Evolutionary conservation across 169 alveolate genomes (phyloP), one percentile per base, ranked within the genome.

Genomic region (Plasmodium cynomolgi): DNA sequence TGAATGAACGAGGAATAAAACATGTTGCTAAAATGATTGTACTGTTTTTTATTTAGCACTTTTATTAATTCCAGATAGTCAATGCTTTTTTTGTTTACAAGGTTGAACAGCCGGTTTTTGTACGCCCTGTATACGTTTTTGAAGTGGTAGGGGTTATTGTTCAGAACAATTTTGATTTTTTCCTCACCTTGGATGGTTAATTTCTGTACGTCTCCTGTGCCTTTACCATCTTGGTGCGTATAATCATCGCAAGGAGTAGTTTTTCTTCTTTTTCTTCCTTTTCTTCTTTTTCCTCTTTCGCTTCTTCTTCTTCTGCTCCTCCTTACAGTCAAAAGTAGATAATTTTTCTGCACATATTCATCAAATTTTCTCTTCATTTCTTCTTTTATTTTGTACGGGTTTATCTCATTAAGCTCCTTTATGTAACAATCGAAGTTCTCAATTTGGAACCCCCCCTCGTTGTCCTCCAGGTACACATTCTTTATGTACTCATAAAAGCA

Each of bases 1-100:
- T 88, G 84, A 39, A 88, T 71, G 72, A 88, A 88, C 3, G 75
- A 77, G 23, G 68, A 41, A 9, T 34, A 88, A 62, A 88, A 88
- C 74, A 80, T 79, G 62, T 88, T 88, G 34, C 91, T 88, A 58
- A 88, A 88, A 88, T 88, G 88, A 50, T 77, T 80, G 58, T 88
- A 88, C 11, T 68, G 72, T 11, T 88, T 88, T 26, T 13, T 23
- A 68, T 88, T 80, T 71, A 88, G 26, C 23, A 77, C 34, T 68
- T 79, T 88, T 58, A 79, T 15, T 80, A 88, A 3, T 62, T 77
- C 94, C 23, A 88, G 73, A 68, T 88, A 88, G 29, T 88, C 44
- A 26, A 88, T 88, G 54, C 34, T 79, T 47, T 79, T 88, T 68
- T 88, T 88, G 37, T 88, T 80, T n/a, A 88, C n/a, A 39, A 88